phyloP scores from a whole-genome alignment of 1,284 basidiomycete genomes.

The Lignosus rhinocerotis region DNA sequence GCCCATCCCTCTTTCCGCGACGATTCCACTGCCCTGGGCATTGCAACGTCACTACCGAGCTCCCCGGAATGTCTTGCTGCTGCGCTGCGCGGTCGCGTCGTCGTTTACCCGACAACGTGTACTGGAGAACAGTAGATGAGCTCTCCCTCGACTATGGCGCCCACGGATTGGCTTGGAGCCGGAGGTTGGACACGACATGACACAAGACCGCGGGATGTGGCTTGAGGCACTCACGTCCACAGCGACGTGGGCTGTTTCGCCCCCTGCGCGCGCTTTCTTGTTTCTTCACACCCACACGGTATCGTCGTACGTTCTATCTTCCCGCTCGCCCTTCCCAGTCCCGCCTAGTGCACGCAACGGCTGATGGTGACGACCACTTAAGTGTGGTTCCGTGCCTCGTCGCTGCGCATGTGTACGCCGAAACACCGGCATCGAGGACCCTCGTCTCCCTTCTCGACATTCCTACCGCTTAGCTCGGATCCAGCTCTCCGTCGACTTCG shows the following conservation, averaged over 20 bases:
- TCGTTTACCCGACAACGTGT: conserved; percentile 10
- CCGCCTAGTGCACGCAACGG: conserved; percentile 48
- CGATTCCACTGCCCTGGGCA: conserved; percentile 24
- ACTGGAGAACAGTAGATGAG: conserved; percentile 23
- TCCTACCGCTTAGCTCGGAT: conserved; percentile 18
- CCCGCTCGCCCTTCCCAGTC: conserved; percentile 48
- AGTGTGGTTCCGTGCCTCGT: conserved; percentile 72
- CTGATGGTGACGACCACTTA: conserved; percentile 68
- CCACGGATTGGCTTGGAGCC: conserved; percentile 44
- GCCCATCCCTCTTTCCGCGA: conserved; percentile 17
- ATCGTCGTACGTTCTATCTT: conserved; percentile 40
- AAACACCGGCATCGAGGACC: conserved; percentile 61
- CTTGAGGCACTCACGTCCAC: conserved; percentile 49
- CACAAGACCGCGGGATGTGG: conserved; percentile 62
- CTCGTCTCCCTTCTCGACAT: conserved; percentile 23
- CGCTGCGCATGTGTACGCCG: conserved; percentile 45
- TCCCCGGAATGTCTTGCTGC: conserved; percentile 43
- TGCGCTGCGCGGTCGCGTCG: conserved; percentile 44
- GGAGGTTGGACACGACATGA: conserved; percentile 55
- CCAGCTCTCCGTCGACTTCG: conserved; percentile 13
- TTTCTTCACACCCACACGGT: conserved; percentile 37
- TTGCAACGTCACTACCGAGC: conserved; percentile 27
- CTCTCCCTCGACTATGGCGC: conserved; percentile 48
- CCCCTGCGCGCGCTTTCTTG: conserved; percentile 56
- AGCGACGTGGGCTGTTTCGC: conserved; percentile 54